phyloP scores from a whole-genome alignment of 805 yeast genomes.

The Saturnispora dispora region DNA sequence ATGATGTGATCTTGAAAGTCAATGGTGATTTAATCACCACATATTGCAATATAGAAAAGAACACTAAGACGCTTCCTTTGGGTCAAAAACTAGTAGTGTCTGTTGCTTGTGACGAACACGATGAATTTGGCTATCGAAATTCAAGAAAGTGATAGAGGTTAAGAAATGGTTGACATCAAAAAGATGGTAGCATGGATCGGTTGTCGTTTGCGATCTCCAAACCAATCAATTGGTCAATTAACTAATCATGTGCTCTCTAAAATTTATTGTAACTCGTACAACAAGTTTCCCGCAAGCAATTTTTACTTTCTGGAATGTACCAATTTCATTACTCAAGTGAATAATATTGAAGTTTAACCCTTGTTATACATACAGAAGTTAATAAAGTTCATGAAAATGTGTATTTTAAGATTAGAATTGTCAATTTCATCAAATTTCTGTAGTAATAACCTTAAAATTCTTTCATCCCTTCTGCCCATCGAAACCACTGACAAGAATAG shows the following conservation, averaged over 20 bases:
- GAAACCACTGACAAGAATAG: slow-evolving; percentile 42
- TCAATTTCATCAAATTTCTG: slow-evolving; percentile 77
- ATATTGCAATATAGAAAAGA: slow-evolving; percentile 52
- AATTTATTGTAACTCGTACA: slow-evolving; percentile 70
- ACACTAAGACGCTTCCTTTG: slow-evolving; percentile 19
- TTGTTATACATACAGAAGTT: slow-evolving; percentile 60
- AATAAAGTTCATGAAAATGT: slow-evolving; percentile 68
- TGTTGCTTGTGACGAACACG: slow-evolving; percentile 63
- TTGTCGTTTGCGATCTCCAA: slow-evolving; percentile 76
- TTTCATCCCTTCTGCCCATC: slow-evolving; percentile 86
- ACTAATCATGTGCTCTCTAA: slow-evolving; percentile 68
- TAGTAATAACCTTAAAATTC: slow-evolving; percentile 77
- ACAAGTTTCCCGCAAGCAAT: slow-evolving; percentile 84
- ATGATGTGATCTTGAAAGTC: slow-evolving; percentile 73
- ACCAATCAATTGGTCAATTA: slow-evolving; percentile 81
- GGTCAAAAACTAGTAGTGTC: slow-evolving; percentile 39
- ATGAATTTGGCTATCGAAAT: slow-evolving; percentile 56
- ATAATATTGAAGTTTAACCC: slow-evolving; percentile 65
- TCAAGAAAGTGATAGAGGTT: slow-evolving; percentile 39
- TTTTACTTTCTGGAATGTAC: slow-evolving; percentile 73
- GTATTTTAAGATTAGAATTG: slow-evolving; percentile 71
- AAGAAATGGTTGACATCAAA: slow-evolving; percentile 39
- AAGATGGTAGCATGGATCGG: slow-evolving; percentile 79
- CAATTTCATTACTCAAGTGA: slow-evolving; percentile 82
- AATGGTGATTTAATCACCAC: slow-evolving; percentile 56